Conservation (phyloP, 176 grass and related monocot genomes). For the Carex kokanica region DNA sequence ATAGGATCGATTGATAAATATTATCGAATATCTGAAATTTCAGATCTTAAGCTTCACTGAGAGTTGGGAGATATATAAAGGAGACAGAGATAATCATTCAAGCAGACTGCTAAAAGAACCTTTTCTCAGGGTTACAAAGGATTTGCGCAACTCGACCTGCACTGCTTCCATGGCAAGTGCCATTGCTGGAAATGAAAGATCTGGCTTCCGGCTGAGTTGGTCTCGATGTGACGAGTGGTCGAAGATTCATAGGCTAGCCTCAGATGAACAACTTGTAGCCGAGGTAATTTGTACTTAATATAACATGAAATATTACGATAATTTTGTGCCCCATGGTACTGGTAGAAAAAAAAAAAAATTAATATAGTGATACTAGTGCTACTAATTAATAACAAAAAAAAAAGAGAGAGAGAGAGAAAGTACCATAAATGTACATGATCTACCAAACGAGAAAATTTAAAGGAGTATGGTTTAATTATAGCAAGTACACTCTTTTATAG, state of each 20-base stretch:
- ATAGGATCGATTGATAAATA: neutral
- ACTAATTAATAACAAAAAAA: neutral
- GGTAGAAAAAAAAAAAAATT: neutral
- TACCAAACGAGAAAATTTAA: neutral
- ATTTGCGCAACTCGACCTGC: constrained; percentile 39
- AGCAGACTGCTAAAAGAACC: neutral
- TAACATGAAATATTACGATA: neutral
- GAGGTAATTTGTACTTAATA: constrained; percentile 25
- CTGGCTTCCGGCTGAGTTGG: constrained; percentile 40
- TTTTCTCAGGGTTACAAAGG: constrained; percentile 43
- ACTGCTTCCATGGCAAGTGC: constrained; percentile 22
- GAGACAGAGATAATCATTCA: constrained; percentile 29
- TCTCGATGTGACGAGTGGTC: constrained; percentile 31
- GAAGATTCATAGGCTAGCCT: constrained; percentile 17
- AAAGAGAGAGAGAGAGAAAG: neutral
- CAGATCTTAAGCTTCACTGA: constrained; percentile 57
- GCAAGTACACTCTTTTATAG: neutral
- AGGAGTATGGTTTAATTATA: neutral
- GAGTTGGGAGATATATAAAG: constrained; percentile 52
- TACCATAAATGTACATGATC: neutral
- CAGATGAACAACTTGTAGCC: constrained; percentile 17
- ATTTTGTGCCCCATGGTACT: neutral
- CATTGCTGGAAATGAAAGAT: neutral
- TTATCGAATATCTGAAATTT: neutral
- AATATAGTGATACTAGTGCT: neutral